Base-by-base conservation (phyloP, 192 early-diverging fungal genomes). In the Ambispora gerdemannii region DNA sequence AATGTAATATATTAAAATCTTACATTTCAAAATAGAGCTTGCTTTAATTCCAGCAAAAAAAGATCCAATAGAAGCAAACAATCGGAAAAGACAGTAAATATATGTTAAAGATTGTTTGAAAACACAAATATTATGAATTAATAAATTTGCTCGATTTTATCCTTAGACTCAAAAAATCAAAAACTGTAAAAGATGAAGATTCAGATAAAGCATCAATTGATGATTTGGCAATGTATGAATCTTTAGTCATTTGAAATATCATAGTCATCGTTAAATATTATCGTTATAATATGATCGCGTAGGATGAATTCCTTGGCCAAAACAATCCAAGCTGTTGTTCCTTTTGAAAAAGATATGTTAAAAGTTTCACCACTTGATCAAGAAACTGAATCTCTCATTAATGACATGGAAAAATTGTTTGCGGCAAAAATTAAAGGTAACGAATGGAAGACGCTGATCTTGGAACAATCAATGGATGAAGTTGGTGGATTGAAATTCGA, bases 401-500 rank as follows among this genome's bases (percentile, higher is more conserved):
- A 13, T 22, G 68, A 60, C 24, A 28, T 70, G 27, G n/a, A 38
- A 11, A 70, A n/a, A 17, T 27, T 70, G 0, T 28, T 49, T 4
- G 30, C 56, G 3, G 15, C n/a, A 10, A 17, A 59, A 32, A 38
- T 22, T 1, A 17, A 22, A 10, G 19, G 4, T 30, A 30, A 70
- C 8, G 28, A 70, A 24, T 70, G 68, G 68, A 20, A 47, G 55
- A 28, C 19, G 10, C 0, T 69, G 22, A 59, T 59, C 25, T 38
- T 59, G 15, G 17, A 25, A 17, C 36, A 70, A 30, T 7, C 52
- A 4, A 38, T 60, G 55, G 55, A 70, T 47, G 68, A 60, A 59
- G 4, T 47, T 30, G 1, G 55, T 34, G 38, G 30, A 58, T 24
- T 70, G 28, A 70, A 70, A 70, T 70, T 60, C 30, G 32, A 66